Conservation (phyloP, 805 yeast species). For the Cyberlindnera xylosilytica region DNA sequence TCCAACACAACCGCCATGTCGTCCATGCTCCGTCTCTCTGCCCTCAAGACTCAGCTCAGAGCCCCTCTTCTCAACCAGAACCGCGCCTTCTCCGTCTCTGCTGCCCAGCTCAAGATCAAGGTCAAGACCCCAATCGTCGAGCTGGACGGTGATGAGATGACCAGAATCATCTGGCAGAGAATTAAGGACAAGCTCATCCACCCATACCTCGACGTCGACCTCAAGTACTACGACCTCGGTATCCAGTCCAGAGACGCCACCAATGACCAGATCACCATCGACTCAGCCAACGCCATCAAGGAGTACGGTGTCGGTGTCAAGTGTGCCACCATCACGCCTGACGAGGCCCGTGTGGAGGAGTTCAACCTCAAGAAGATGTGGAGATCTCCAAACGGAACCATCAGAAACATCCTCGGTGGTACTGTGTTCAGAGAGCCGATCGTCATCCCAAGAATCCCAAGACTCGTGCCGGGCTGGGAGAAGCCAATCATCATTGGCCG, state of each 20-base stretch:
- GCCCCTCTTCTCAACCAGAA: conserved; percentile 11
- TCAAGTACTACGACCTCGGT: conserved; percentile 89
- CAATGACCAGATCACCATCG: conserved; percentile 81
- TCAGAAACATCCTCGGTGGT: conserved; percentile 93
- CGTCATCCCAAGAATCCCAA: conserved; percentile 83
- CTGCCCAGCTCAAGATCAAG: conserved; percentile 49
- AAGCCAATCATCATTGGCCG: conserved; percentile 95
- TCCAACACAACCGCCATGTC: too few species aligned
- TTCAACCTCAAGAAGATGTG: conserved; percentile 93
- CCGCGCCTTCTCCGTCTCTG: conserved; percentile 22
- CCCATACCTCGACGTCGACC: conserved; percentile 83
- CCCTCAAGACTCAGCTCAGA: conserved; percentile 18
- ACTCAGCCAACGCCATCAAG: conserved; percentile 86
- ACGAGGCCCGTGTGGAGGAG: conserved; percentile 91
- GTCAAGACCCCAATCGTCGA: conserved; percentile 91
- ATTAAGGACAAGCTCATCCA: conserved; percentile 81
- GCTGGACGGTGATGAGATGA: conserved; percentile 97
- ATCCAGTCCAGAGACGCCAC: conserved; percentile 85
- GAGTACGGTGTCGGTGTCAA: conserved; percentile 91
- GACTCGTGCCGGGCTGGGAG: conserved; percentile 89
- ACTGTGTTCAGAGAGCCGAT: conserved; percentile 97
- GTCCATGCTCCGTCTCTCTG: conserved; percentile 22
- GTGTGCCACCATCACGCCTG: conserved; percentile 99
- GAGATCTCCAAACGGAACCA: conserved; percentile 98
- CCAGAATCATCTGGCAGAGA: conserved; percentile 91